phyloP scores from a whole-genome alignment of 345 rosid genomes.

The Pistacia vera region DNA sequence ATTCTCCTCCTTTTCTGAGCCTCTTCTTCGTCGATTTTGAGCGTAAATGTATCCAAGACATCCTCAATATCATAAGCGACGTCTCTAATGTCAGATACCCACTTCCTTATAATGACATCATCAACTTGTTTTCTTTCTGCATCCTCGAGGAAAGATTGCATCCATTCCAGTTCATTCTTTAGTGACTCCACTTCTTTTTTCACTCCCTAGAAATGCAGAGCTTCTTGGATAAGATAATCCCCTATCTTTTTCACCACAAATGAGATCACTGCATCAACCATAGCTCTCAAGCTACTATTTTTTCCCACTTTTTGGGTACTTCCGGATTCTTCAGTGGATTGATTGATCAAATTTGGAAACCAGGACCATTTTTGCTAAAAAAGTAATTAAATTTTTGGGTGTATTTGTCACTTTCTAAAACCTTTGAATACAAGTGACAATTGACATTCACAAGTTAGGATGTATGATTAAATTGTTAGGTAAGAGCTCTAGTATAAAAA shows the following conservation, averaged over 20 bases:
- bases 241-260: conserved; percentile 1
- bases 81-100: conserved; percentile 11
- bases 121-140: background rate
- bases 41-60: background rate
- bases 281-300: background rate
- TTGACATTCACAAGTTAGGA: too few species aligned
- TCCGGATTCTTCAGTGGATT: too few species aligned
- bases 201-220: background rate
- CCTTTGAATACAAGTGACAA: too few species aligned
- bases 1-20: background rate
- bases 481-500: too few species aligned
- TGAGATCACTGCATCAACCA: conserved; percentile 12
- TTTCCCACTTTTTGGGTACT: too few species aligned
- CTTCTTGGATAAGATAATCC: conserved; percentile 2
- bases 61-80: conserved; percentile 4
- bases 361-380: too few species aligned
- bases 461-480: too few species aligned
- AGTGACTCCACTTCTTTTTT: background rate
- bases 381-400: too few species aligned
- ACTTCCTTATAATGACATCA: background rate
- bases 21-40: too few species aligned
- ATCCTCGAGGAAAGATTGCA: conserved; percentile 2
- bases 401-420: too few species aligned
- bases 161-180: conserved; percentile 1
- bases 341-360: too few species aligned